Base-by-base conservation (phyloP, 768 basidiomycete species). In the Trametes cingulata region DNA sequence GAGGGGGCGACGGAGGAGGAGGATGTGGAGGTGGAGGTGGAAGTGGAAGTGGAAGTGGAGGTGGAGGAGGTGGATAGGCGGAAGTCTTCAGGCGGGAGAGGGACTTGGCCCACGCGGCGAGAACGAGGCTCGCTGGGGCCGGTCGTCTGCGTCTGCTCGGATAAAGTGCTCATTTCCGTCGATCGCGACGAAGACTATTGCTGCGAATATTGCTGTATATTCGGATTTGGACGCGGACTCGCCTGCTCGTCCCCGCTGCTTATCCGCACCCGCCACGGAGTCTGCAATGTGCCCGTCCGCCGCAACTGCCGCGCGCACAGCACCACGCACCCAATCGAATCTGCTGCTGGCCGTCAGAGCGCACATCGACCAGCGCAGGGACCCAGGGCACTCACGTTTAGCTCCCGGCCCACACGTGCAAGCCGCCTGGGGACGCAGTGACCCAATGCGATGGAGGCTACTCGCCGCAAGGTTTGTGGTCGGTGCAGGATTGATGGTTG, bases 81-180 rank as follows among this genome's bases (percentile, higher is more conserved):
- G 45, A 63, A 66, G 57, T 65, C 56, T 58, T 64, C 64, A 66
- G 53, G 62, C 22, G 37, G 55, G 36, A 54, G 39, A 35, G 51
- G 22, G 36, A 46, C 46, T 33, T 33, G 29, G 65, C 45, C 71
- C 73, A 74, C 71, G 71, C 69, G 72, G 72, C 66, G 52, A 63
- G 73, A 73, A 70, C 67, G 72, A 73, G 73, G 72, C 65, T 54
- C 67, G 49, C 51, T 61, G 56, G 62, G 29, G 10, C 29, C 41
- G 60, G 59, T 65, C 37, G 47, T 56, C 56, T 55, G 65, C 37
- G 47, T 56, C 56, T 55, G 65, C 58, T 61, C 65, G 62, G 63
- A 66, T 58, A 61, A 56, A 60, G 59, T 58, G 60, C 50, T 62
- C 65, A 66, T 66, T 58, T 66, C 65, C 65, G 65, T 59, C 58